phyloP scores from a whole-genome alignment of 345 rosid species.

The Kandelia obovata region DNA sequence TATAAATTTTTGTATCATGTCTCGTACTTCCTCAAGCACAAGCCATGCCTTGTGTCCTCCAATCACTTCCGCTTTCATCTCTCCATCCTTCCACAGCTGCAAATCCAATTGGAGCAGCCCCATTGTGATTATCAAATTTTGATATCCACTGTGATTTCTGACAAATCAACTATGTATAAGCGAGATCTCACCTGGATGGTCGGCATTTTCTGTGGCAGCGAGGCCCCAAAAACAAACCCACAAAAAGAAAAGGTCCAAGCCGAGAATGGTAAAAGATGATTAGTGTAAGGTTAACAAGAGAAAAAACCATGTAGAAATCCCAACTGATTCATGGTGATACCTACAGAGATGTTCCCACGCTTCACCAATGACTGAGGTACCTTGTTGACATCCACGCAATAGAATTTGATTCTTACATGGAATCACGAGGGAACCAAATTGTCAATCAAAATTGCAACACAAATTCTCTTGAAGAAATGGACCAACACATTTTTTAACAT shows the following conservation, averaged over 20 bases:
- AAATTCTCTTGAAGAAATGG: no score
- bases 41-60: constrained; percentile 98
- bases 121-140: background rate
- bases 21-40: constrained; percentile 78
- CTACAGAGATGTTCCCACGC: constrained; percentile 80
- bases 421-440: background rate
- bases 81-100: constrained; percentile 84
- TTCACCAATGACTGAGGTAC: constrained; percentile 73
- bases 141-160: no score
- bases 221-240: background rate
- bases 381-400: constrained; percentile 85
- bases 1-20: constrained; percentile 59
- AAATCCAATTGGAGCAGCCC: background rate
- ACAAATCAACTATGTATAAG: background rate
- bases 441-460: background rate
- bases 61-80: constrained; percentile 85
- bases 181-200: constrained; percentile 65
- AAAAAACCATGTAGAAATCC: background rate
- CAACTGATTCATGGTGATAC: background rate
- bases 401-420: constrained; percentile 52
- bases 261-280: background rate
- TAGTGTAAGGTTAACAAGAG: background rate
- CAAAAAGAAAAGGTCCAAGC: background rate
- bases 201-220: constrained; percentile 76
- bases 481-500: no score